Base-by-base conservation (phyloP, 768 basidiomycete species). In the Harrya chromipes region DNA sequence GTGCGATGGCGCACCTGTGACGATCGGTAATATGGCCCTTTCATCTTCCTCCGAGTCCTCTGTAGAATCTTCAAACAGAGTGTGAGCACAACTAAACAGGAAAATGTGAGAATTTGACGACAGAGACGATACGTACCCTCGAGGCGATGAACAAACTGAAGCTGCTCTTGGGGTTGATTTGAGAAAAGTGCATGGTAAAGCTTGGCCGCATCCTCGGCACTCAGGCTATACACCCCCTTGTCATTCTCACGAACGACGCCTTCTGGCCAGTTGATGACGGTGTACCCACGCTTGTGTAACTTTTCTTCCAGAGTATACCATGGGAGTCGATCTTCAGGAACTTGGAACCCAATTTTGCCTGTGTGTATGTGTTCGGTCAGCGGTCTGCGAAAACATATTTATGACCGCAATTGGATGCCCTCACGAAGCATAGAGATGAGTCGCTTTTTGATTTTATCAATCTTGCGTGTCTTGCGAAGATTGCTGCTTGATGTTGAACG, bases 251-350 rank as follows among this genome's bases (percentile, higher is more conserved):
- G 37, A 1, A 24, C 12, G 16, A 40, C 27, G 4, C 29, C 35
- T 12, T 26, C 13, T 16, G 46, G 37, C 46, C 46, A 47, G 11
- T 40, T 40, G 35, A 47, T 2, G 8, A 47, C 24, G 13, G 10
- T 29, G 20, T 31, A 47, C 21, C 27, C 37, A 5, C 29, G 35
- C 26, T 40, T 40, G 24, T 24, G 2, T 3, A 47, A 24, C 6
- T 47, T 37, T n/a, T 6, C 37, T 21, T 47, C 27, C 17, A 47
- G 37, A 1, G 46, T 47, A 9, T n/a, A 47, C 46, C 46, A 47
- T 27, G 37, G 46, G 1, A 47, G 20, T 8, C 46, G 36, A 38
- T 31, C 26, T 0, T 31, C 31, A 4, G 34, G 14, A 16, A 46
- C 17, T 8, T 14, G 10, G 20, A 47, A 39, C 4, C 27, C n/a